Base-by-base conservation (phyloP, 768 basidiomycete genomes). In the Auriculariales sp. region DNA sequence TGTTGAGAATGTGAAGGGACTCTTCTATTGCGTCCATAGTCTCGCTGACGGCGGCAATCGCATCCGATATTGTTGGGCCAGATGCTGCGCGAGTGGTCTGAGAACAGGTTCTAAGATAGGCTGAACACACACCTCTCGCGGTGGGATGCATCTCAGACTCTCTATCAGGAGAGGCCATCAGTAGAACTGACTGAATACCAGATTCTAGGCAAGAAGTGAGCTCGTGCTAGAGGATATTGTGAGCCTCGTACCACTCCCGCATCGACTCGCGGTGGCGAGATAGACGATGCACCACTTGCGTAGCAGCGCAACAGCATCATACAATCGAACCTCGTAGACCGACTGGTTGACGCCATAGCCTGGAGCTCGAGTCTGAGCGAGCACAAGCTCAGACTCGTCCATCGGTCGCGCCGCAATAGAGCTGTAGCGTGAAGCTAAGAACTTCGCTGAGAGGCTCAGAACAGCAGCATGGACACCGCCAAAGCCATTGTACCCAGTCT, bases 381-480 rank as follows among this genome's bases (percentile, higher is more conserved):
- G 73, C 45, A 70, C 64, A 12, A 74, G 61, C 59, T 91, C 89
- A 2, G 66, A 65, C 39, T 90, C 85, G 3, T 76, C 81, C 49
- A 78, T 72, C 0, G 86, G 83, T 25, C 65, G 63, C 2, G 90
- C 69, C 15, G 62, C 66, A 17, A 75, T 68, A 27, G 72, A 71
- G 73, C 78, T 83, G 34, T 68, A 71, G 12, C 74, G 74, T 46
- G 68, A 68, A 4, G 77, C 74, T 17, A 93, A 72, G 57, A 75
- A 79, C 54, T 76, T 74, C 24, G 90, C 80, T 0, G 89, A 79
- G 4, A 95, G 68, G 15, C 74, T 70, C 9, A 92, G 68, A 31
- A 93, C 76, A 1, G 87, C 82, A 1, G 78, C 70, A 58, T 98
- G 93, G 42, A 94, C 74, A 0, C 80, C 78, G 3, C 93, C 93